Evolutionary conservation across 495 filamentous ascomycete genomes (phyloP).

Genomic region (Daldinia bambusicola): DNA sequence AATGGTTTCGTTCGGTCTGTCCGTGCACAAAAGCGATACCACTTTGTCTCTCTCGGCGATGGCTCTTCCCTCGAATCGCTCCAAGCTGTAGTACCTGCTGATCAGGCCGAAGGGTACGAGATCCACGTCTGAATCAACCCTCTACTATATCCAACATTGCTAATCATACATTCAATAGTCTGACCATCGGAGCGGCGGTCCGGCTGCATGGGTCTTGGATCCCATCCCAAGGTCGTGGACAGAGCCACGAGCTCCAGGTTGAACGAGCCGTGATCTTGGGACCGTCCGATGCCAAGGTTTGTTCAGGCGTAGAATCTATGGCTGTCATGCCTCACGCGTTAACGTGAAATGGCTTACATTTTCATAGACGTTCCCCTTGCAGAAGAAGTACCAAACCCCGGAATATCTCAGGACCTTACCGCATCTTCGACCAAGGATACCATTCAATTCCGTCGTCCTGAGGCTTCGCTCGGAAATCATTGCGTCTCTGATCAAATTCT

Average conservation of each 20-base stretch:
- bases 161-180: conserved; percentile 59
- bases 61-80: conserved; percentile 82
- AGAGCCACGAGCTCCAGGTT: conserved; percentile 83
- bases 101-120: conserved; percentile 77
- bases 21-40: conserved; percentile 82
- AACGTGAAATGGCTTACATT: conserved; percentile 38
- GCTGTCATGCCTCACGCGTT: conserved; percentile 21
- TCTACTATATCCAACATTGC: conserved; percentile 31
- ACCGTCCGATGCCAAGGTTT: conserved; percentile 78
- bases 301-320: conserved; percentile 42
- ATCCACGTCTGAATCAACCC: conserved; percentile 49
- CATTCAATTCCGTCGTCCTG: conserved; percentile 80
- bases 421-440: conserved; percentile 86
- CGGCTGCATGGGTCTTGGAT: conserved; percentile 82
- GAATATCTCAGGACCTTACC: conserved; percentile 91
- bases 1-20: conserved; percentile 86
- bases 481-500: conserved; percentile 76
- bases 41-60: conserved; percentile 88
- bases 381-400: conserved; percentile 91
- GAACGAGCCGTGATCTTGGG: conserved; percentile 76
- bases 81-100: conserved; percentile 82
- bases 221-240: conserved; percentile 73
- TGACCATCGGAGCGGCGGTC: conserved; percentile 83
- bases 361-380: conserved; percentile 82
- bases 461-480: conserved; percentile 85